These are phyloP conservation scores for Russula ochroleuca DNA, from an alignment of 768 basidiomycete species.

Conservation along the genomic window DNA sequence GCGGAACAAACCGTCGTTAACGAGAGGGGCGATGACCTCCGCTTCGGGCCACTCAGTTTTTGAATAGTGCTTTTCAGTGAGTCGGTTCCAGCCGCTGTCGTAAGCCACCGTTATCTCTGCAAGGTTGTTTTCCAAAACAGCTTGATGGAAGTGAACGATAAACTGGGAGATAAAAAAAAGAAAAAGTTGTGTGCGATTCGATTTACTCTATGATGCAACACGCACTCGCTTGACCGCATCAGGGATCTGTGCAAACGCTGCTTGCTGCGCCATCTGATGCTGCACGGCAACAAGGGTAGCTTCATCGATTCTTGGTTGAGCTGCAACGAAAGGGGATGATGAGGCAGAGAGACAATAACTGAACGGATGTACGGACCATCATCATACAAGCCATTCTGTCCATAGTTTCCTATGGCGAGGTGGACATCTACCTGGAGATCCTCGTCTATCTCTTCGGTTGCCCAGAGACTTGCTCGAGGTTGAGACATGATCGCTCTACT, in stretches of 20 bases:
- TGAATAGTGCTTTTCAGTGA: conserved; percentile 93
- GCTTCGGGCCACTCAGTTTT: conserved; percentile 98
- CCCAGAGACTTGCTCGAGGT: conserved; percentile 69
- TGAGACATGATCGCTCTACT: conserved; percentile 43
- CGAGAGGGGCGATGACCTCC: conserved; percentile 89
- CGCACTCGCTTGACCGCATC: conserved; percentile 84
- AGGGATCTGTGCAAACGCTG: conserved; percentile 77
- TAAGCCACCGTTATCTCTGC: conserved; percentile 89
- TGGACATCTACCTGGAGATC: conserved; percentile 65
- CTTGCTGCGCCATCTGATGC: conserved; percentile 80
- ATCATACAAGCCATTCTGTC: conserved; percentile 63
- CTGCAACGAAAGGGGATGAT: conserved; percentile 24
- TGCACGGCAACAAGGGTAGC: conserved; percentile 67
- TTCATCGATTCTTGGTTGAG: conserved; percentile 66
- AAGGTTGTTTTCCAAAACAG: conserved; percentile 87
- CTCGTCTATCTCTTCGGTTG: conserved; percentile 78
- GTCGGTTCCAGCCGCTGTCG: conserved; percentile 95
- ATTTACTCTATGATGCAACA: conserved; percentile 20
- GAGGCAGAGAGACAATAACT: neutral
- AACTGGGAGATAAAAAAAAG: conserved; percentile 53
- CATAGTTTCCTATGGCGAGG: conserved; percentile 63
- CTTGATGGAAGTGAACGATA: conserved; percentile 92
- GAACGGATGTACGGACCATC: conserved; percentile 43
- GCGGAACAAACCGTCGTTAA: conserved; percentile 71
- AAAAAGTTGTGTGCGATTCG: neutral